Percentiles rank a stretch among this genome's conserved stretches.
Evolutionary conservation across 305 asterid species (phyloP).

Genomic region (Fraxinus xanthoxyloides): DNA sequence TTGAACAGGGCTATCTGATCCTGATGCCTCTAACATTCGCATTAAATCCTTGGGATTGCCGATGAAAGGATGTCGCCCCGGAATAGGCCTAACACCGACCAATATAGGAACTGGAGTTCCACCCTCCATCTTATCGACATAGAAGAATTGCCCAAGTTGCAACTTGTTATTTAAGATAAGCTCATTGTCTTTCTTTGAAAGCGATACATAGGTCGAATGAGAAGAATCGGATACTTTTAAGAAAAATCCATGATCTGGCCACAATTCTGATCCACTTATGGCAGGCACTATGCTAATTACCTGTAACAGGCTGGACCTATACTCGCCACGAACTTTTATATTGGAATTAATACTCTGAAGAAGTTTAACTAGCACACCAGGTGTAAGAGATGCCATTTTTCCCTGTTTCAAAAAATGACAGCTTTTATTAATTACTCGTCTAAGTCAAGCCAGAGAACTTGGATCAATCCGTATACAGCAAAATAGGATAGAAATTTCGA

Average conservation of each 20-base stretch:
- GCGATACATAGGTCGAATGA: slow-evolving; percentile 73
- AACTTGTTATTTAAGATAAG: slow-evolving; percentile 74
- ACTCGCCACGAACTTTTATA: slow-evolving; percentile 61
- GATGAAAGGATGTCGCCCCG: slow-evolving; percentile 75
- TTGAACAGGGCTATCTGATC: slow-evolving; percentile 32
- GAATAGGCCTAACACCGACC: slow-evolving; percentile 70
- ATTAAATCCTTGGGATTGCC: slow-evolving; percentile 83
- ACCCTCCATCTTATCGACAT: slow-evolving; percentile 65
- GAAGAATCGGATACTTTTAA: slow-evolving; percentile 85
- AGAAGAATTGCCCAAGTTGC: slow-evolving; percentile 76
- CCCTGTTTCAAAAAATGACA: background rate
- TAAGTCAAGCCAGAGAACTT: background rate
- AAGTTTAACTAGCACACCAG: slow-evolving; percentile 81
- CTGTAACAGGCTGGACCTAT: slow-evolving; percentile 69
- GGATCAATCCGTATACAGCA: background rate
- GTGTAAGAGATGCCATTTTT: slow-evolving; percentile 69
- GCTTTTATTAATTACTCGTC: background rate
- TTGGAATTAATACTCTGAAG: slow-evolving; percentile 65
- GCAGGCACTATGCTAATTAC: slow-evolving; percentile 93
- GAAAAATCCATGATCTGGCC: slow-evolving; percentile 90
- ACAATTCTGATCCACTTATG: slow-evolving; percentile 61
- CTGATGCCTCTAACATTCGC: slow-evolving; percentile 62
- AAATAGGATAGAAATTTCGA: slow-evolving; percentile 3
- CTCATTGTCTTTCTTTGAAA: slow-evolving; percentile 61
- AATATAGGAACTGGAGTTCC: slow-evolving; percentile 77